A percentile compares a stretch with the other conserved stretches of the same genome.
Conservation (phyloP, 345 rosid species). For the Anacardium occidentale region DNA sequence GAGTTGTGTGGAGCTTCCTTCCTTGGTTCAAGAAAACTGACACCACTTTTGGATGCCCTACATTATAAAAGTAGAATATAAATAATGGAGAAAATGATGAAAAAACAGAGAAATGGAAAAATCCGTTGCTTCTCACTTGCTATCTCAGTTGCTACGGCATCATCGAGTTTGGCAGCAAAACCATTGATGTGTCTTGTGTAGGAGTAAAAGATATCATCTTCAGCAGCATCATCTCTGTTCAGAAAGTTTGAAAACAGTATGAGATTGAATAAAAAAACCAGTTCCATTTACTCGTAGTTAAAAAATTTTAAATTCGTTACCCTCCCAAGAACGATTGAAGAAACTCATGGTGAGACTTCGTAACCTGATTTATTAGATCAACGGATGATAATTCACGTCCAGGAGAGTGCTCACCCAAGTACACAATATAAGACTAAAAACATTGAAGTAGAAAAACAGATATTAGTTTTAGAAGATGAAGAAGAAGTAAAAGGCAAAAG, state of each 20-base stretch:
- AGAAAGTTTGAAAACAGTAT: background rate
- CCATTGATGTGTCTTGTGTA: conserved; percentile 81
- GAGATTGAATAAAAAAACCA: background rate
- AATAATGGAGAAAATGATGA: background rate
- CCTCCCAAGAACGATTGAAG: conserved; percentile 71
- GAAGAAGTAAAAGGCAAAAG: background rate
- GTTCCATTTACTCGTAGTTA: no score
- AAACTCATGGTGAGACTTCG: conserved; percentile 54
- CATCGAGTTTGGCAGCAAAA: conserved; percentile 68
- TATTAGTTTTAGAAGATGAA: background rate
- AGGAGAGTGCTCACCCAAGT: conserved; percentile 76
- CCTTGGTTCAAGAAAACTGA: conserved; percentile 73
- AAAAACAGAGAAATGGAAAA: background rate
- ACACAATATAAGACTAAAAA: conserved; percentile 59
- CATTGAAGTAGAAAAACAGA: background rate
- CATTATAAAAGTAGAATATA: background rate
- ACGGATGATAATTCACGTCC: conserved; percentile 36
- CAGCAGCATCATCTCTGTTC: conserved; percentile 48
- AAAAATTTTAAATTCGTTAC: conserved; percentile 21
- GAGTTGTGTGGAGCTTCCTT: conserved; percentile 75
- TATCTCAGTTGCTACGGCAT: conserved; percentile 48
- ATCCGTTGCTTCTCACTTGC: conserved; percentile 38
- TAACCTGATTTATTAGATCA: conserved; percentile 39
- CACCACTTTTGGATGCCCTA: conserved; percentile 75
- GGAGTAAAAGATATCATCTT: conserved; percentile 62